Base-by-base conservation (phyloP, 495 filamentous ascomycete genomes). In the Xylaria telfairii region DNA sequence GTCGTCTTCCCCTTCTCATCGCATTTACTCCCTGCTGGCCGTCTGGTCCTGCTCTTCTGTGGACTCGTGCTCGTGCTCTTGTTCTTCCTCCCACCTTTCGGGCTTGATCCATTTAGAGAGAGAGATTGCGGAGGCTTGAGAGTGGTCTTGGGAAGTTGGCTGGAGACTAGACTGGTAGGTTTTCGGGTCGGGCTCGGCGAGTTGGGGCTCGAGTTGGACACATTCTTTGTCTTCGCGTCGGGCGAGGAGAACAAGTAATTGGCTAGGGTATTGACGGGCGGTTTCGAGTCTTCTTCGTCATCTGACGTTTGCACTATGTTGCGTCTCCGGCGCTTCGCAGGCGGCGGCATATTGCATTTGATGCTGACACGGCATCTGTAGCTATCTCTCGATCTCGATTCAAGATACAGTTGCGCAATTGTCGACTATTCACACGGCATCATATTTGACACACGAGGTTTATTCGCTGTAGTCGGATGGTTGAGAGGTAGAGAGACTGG, bases 251-350 rank as follows among this genome's bases (percentile, higher is more conserved):
- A 71, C 28, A 85, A 77, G 72, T 83, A 85, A 56, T 81, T 81
- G 41, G 73, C 76, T 26, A 85, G 69, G 49, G 79, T 82, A 67
- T 83, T 84, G 39, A 76, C 76, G 41, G 74, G 74, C 28, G 75
- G 54, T n/a, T 70, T 74, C 30, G 72, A 28, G 32, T 74, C 73
- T 66, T 78, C 77, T 66, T 80, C 78, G 62, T 76, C 70, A 42
- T 81, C 77, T 15, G 78, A 75, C 19, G 63, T 72, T 47, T 82
- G 77, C 65, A 83, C 74, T 56, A 83, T 80, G 72, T 81, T 82
- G 68, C 82, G 82, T 76, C 82, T 87, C 72, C 81, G 82, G 70
- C 87, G 85, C 81, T 87, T 88, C 70, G 85, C 79, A 70, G 86
- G 83, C 74, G 86, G 85, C 75, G 85, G 83, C 86, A 88, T 87